Evolutionary conservation across 2,329 filamentous ascomycete species (phyloP).

Genomic region (Claviceps africana): DNA sequence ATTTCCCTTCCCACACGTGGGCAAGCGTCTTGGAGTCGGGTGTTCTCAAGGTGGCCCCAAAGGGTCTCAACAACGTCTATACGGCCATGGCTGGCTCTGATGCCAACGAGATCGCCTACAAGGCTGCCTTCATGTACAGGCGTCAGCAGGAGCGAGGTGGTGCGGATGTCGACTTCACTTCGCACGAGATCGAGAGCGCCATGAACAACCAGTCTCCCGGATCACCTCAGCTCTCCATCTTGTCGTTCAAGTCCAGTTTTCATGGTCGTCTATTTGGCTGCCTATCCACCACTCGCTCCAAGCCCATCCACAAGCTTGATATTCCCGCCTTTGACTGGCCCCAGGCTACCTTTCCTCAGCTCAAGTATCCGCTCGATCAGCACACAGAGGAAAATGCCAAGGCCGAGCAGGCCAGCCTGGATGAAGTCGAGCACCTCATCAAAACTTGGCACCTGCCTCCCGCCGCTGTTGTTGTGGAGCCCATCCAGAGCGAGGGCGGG

Average conservation of each 20-base stretch:
- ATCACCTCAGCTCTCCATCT: constrained; percentile 62
- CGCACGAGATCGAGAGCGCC: constrained; percentile 56
- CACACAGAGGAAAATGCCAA: constrained; percentile 67
- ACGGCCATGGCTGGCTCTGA: constrained; percentile 81
- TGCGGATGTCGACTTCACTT: constrained; percentile 60
- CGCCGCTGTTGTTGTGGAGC: constrained; percentile 73
- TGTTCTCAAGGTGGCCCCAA: constrained; percentile 69
- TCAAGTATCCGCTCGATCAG: constrained; percentile 78
- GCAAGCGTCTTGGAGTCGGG: constrained; percentile 64
- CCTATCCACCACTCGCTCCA: constrained; percentile 78
- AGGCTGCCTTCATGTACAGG: constrained; percentile 89
- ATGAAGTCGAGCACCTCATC: constrained; percentile 72
- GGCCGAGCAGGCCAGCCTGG: constrained; percentile 67
- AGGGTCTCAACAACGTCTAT: constrained; percentile 77
- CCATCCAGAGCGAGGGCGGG: constrained; percentile 84
- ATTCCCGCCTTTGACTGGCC: constrained; percentile 95
- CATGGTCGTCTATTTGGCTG: constrained; percentile 82
- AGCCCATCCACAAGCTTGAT: constrained; percentile 89
- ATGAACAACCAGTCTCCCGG: constrained; percentile 76
- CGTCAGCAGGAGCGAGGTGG: constrained; percentile 71
- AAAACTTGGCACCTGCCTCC: constrained; percentile 65
- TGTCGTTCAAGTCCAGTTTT: constrained; percentile 80
- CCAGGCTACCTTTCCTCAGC: constrained; percentile 68
- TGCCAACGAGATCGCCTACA: constrained; percentile 89
- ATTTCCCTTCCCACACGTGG: constrained; percentile 83